These are phyloP conservation scores for Nannochloropsis gaditana DNA, from an alignment of 108 stramenopile species.

Conservation along the genomic window DNA sequence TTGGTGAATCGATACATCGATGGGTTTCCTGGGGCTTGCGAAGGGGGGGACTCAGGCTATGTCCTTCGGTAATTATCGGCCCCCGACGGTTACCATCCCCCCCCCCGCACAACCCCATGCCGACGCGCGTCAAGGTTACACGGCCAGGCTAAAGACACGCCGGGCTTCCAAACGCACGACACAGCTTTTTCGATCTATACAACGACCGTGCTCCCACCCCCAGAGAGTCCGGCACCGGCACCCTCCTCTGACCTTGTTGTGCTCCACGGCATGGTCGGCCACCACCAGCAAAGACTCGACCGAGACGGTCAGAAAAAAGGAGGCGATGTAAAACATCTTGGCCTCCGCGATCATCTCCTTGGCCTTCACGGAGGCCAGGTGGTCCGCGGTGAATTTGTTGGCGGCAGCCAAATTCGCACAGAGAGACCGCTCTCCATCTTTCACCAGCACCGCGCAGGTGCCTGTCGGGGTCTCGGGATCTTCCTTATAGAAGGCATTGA, in stretches of 20 bases:
- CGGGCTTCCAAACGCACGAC: too few species aligned
- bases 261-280: constrained; percentile 78
- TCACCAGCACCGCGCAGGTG: constrained; percentile 95
- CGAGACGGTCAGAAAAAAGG: constrained; percentile 96
- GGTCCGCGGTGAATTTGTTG: constrained; percentile 84
- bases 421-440: constrained; percentile 84
- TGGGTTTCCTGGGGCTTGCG: too few species aligned
- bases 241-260: constrained; percentile 63
- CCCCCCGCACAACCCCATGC: too few species aligned
- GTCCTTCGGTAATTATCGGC: too few species aligned
- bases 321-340: constrained; percentile 85
- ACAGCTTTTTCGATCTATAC: too few species aligned
- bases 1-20: too few species aligned
- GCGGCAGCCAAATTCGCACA: constrained; percentile 96
- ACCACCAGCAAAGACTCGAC: constrained; percentile 79
- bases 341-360: constrained; percentile 80
- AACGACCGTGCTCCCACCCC: too few species aligned
- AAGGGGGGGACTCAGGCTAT: too few species aligned
- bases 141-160: too few species aligned
- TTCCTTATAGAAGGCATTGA: constrained; percentile 90
- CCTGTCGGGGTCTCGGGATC: constrained; percentile 87
- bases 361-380: constrained; percentile 81
- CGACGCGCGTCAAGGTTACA: too few species aligned
- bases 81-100: too few species aligned
- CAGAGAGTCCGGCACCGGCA: neutral